Conservation (phyloP, 805 yeast genomes). For the Wickerhamiella sorbophila region DNA sequence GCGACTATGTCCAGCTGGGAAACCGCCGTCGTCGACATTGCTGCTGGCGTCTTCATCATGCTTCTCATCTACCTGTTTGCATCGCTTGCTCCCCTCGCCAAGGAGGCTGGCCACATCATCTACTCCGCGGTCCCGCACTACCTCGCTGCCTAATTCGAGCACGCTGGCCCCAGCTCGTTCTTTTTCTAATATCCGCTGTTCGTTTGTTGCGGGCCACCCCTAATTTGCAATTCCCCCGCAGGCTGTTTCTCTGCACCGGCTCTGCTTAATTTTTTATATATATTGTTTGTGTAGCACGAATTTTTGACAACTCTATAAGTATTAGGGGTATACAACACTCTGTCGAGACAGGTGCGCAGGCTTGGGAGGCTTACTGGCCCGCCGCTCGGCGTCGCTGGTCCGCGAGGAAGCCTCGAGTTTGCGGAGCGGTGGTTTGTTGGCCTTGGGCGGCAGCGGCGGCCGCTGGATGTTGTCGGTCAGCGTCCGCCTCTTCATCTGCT, state of each 20-base stretch:
- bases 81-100: background rate
- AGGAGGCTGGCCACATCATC: conserved; percentile 1
- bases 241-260: too few species aligned
- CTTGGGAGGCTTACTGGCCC: background rate
- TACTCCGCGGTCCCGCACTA: conserved; percentile 6
- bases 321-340: conserved; percentile 1
- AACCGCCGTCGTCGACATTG: background rate
- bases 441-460: conserved; percentile 2
- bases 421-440: background rate
- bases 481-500: conserved; percentile 1
- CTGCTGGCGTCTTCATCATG: background rate
- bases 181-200: too few species aligned
- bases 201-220: too few species aligned
- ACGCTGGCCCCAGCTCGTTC: too few species aligned
- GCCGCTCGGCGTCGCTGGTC: background rate
- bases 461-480: background rate
- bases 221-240: too few species aligned
- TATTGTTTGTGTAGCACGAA: too few species aligned
- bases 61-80: background rate
- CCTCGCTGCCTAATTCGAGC: conserved; percentile 7
- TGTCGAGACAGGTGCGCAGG: background rate
- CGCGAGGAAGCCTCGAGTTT: background rate
- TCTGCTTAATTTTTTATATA: too few species aligned
- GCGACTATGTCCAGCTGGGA: background rate
- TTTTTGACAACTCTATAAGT: too few species aligned